phyloP scores from a whole-genome alignment of 768 basidiomycete species.

The Auricularia sp. region DNA sequence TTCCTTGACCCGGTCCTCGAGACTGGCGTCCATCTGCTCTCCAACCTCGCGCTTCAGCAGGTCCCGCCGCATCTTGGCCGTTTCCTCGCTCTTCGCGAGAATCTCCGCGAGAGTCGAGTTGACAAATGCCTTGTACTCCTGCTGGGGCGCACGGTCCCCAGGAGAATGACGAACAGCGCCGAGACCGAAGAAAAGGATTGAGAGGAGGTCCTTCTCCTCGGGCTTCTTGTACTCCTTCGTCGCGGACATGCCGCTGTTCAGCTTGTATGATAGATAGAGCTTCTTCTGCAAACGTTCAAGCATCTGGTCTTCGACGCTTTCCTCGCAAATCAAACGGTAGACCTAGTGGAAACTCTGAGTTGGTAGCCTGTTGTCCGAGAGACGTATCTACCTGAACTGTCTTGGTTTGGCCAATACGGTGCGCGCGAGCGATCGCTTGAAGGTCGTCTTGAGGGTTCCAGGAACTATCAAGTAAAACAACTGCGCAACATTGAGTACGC shows the following conservation, averaged over 20 bases:
- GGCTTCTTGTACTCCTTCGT: constrained; percentile 17
- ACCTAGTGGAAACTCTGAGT: constrained; percentile 30
- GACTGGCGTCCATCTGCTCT: constrained; percentile 17
- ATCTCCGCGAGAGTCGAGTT: constrained; percentile 35
- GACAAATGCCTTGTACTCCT: constrained; percentile 34
- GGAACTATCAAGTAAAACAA: constrained; percentile 22
- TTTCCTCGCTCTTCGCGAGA: constrained; percentile 33
- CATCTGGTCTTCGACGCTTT: constrained; percentile 70
- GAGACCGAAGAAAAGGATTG: constrained; percentile 29
- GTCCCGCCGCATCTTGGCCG: constrained; percentile 34
- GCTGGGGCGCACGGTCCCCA: constrained; percentile 26
- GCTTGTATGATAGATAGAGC: constrained; percentile 53
- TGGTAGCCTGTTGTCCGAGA: background rate
- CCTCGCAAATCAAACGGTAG: constrained; percentile 57
- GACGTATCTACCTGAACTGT: constrained; percentile 41
- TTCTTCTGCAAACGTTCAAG: constrained; percentile 62
- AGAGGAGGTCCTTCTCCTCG: constrained; percentile 36
- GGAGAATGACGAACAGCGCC: background rate
- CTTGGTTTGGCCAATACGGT: constrained; percentile 62
- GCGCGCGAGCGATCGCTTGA: constrained; percentile 24
- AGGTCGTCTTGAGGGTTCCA: constrained; percentile 31
- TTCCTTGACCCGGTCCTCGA: constrained; percentile 38
- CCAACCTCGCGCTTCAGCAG: constrained; percentile 35
- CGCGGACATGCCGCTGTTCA: constrained; percentile 31
- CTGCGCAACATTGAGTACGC: background rate